Evolutionary conservation across 108 stramenopile species (phyloP).

Genomic region (Cyclotella kingstonii): DNA sequence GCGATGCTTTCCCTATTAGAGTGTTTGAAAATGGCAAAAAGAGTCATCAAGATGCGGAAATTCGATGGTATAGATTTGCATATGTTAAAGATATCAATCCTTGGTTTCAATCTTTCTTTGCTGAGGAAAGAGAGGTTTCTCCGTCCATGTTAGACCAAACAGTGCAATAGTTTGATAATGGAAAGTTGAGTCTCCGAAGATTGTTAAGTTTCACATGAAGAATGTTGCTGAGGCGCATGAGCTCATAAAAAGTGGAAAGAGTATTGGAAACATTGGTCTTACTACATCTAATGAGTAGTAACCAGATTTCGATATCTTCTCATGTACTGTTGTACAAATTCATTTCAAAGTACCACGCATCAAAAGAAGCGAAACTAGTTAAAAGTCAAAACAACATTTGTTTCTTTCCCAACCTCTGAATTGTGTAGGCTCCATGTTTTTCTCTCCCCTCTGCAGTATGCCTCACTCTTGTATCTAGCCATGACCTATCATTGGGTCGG

Average conservation of each 20-base stretch:
- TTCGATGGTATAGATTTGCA: slow-evolving; percentile 87
- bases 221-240: slow-evolving; percentile 71
- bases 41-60: slow-evolving; percentile 65
- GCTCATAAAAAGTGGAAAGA: slow-evolving; percentile 77
- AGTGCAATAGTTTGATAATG: slow-evolving; percentile 52
- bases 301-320: no score
- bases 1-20: slow-evolving; percentile 67
- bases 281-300: no score
- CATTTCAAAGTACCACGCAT: neutral
- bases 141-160: slow-evolving; percentile 73
- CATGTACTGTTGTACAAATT: no score
- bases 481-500: slow-evolving; percentile 67
- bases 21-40: slow-evolving; percentile 74
- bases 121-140: slow-evolving; percentile 70
- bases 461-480: slow-evolving; percentile 85
- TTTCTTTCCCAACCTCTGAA: slow-evolving; percentile 99
- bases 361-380: neutral
- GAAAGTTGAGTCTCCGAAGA: slow-evolving; percentile 53
- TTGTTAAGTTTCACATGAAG: slow-evolving; percentile 63
- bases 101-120: slow-evolving; percentile 92
- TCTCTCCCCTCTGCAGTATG: slow-evolving; percentile 91
- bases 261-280: slow-evolving; percentile 83
- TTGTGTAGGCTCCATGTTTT: slow-evolving; percentile 90
- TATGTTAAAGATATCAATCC: slow-evolving; percentile 59
- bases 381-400: slow-evolving; percentile 95